Evolutionary conservation across 202 grass and related monocot genomes (phyloP).

Genomic region (Brachypodium distachyon): DNA sequence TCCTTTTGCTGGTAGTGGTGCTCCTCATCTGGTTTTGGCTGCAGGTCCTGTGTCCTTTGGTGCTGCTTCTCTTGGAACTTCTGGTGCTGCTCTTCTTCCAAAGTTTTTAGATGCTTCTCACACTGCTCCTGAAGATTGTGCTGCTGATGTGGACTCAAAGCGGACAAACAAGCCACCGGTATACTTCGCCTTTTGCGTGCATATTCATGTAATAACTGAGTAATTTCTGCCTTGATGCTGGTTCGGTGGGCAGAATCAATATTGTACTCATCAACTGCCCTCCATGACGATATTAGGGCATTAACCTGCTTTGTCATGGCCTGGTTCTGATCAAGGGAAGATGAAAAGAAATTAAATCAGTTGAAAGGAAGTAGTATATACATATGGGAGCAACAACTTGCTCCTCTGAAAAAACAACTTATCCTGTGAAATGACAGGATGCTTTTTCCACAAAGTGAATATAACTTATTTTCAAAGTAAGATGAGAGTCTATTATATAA

Average conservation of each 20-base stretch:
- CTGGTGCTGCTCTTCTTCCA: neutral
- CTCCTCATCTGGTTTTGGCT: neutral
- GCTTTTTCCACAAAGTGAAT: neutral
- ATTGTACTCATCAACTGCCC: constrained; percentile 24
- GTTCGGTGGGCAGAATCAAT: constrained; percentile 17
- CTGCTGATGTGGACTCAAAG: neutral
- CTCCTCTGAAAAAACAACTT: no score
- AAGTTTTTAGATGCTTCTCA: neutral
- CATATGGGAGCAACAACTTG: neutral
- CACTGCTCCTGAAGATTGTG: neutral
- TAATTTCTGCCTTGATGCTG: constrained; percentile 37
- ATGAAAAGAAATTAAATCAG: neutral
- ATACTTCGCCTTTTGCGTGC: constrained; percentile 21
- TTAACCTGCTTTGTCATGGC: constrained; percentile 26
- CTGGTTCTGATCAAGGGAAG: constrained; percentile 22
- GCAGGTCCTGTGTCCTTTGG: neutral
- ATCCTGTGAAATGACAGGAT: neutral
- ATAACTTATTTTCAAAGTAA: neutral
- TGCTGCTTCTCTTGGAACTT: neutral
- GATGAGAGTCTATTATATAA: no score
- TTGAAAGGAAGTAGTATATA: neutral
- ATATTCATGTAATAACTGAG: constrained; percentile 26
- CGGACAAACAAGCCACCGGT: neutral
- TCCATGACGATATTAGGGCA: constrained; percentile 31
- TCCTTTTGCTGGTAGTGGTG: neutral